phyloP scores from a whole-genome alignment of 2,329 filamentous ascomycete species.

The Microcyclosporella mali region DNA sequence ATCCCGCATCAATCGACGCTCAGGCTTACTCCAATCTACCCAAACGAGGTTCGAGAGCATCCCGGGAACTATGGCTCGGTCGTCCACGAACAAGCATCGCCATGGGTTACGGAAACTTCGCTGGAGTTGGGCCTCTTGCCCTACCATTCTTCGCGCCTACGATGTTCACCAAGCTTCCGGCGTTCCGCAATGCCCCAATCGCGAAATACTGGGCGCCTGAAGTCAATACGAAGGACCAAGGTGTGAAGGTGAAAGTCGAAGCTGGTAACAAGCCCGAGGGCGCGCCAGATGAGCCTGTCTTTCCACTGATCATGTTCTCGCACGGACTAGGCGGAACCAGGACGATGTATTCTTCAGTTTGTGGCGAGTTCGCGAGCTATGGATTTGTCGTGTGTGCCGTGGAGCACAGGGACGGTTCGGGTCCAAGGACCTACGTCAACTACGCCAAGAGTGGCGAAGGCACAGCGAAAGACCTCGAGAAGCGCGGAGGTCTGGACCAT shows the following conservation, averaged over 20 bases:
- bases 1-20: conserved; percentile 44
- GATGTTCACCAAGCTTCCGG: conserved; percentile 60
- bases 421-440: conserved; percentile 56
- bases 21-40: conserved; percentile 31
- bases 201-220: conserved; percentile 46
- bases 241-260: conserved; percentile 38
- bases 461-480: conserved; percentile 30
- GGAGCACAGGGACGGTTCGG: conserved; percentile 61
- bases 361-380: conserved; percentile 60
- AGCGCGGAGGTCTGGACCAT: conserved; percentile 23
- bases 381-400: conserved; percentile 60
- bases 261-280: conserved; percentile 36
- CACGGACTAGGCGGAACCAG: conserved; percentile 60
- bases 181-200: conserved; percentile 54
- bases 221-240: conserved; percentile 38
- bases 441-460: conserved; percentile 39
- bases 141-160: conserved; percentile 52
- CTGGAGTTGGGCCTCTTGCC: conserved; percentile 45
- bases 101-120: conserved; percentile 58
- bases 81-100: conserved; percentile 51
- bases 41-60: conserved; percentile 34
- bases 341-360: conserved; percentile 57
- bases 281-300: conserved; percentile 39
- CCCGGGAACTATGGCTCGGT: conserved; percentile 57
- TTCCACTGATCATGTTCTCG: conserved; percentile 60